Conservation (phyloP, 306 rosid genomes). For the Prunus mira region DNA sequence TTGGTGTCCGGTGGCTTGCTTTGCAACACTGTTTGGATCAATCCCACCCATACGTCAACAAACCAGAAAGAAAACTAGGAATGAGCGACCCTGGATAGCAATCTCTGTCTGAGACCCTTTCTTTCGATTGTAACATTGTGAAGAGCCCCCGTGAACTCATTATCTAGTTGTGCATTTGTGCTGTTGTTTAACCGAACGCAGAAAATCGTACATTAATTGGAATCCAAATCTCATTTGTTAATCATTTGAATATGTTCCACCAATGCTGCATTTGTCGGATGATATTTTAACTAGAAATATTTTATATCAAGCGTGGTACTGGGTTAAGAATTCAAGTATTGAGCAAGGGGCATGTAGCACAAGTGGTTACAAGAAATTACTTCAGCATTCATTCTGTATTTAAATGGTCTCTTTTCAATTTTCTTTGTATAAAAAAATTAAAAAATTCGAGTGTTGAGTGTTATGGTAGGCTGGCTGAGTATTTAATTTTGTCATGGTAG, state of each 20-base stretch:
- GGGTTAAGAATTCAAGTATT: too few species aligned
- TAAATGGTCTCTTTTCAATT: too few species aligned
- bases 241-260: not conserved
- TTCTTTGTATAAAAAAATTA: too few species aligned
- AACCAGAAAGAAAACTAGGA: conserved; percentile 12
- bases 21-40: conserved; percentile 17
- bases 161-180: conserved; percentile 29
- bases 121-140: conserved; percentile 30
- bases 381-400: too few species aligned
- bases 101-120: conserved; percentile 26
- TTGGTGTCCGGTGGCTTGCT: conserved; percentile 14
- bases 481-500: too few species aligned
- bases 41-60: conserved; percentile 9
- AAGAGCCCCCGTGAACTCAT: conserved; percentile 34
- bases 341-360: too few species aligned
- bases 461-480: too few species aligned
- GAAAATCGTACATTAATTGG: not conserved
- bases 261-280: not conserved
- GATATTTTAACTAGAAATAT: not conserved
- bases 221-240: not conserved
- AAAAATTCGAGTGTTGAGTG: too few species aligned
- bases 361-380: too few species aligned
- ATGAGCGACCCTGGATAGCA: conserved; percentile 21
- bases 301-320: not conserved
- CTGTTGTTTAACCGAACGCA: not conserved